Conservation (phyloP, 441 rosid genomes). For the Gossypium gossypioides region DNA sequence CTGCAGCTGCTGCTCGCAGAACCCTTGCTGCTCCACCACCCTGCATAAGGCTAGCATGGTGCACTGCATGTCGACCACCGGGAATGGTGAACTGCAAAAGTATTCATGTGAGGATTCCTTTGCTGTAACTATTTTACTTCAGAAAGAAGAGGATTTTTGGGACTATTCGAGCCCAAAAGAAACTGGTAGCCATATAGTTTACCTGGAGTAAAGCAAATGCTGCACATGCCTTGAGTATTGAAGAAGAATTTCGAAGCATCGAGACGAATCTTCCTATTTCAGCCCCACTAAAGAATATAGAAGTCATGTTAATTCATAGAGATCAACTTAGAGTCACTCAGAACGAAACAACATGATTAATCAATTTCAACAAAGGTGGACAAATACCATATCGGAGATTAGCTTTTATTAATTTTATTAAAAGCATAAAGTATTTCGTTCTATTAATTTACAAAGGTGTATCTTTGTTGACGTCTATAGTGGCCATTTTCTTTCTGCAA, state of each 20-base stretch:
- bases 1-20: slow-evolving; percentile 83
- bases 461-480: neutral
- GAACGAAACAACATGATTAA: neutral
- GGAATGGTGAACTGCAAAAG: slow-evolving; percentile 73
- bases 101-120: neutral
- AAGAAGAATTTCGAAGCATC: slow-evolving; percentile 72
- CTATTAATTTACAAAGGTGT: neutral
- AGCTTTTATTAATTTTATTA: neutral
- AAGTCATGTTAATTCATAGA: neutral
- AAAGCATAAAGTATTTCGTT: neutral
- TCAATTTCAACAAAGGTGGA: neutral
- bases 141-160: neutral
- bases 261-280: slow-evolving; percentile 85
- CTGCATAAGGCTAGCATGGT: slow-evolving; percentile 89
- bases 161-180: neutral
- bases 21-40: slow-evolving; percentile 68
- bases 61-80: slow-evolving; percentile 80
- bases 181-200: neutral
- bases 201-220: slow-evolving; percentile 98
- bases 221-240: slow-evolving; percentile 78
- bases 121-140: neutral
- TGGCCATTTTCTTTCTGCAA: neutral
- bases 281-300: slow-evolving; percentile 50
- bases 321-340: neutral
- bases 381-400: neutral